Percentiles rank a stretch among this genome's conserved stretches.
Conservation (phyloP, 148 eudicot species). For the Mesembryanthemum crystallinum region DNA sequence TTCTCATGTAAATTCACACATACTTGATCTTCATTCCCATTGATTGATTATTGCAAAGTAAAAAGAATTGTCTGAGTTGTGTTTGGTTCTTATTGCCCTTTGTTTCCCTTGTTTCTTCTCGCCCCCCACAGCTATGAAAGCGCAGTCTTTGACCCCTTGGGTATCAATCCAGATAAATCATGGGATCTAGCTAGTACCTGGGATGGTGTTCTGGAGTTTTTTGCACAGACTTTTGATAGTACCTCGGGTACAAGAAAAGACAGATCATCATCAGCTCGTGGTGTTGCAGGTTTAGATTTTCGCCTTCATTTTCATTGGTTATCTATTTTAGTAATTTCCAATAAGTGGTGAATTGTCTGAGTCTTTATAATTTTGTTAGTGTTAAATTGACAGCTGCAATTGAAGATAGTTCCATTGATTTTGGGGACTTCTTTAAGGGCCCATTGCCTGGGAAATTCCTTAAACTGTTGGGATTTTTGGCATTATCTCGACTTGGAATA, state of each 20-base stretch:
- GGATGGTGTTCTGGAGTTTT: conserved; percentile 51
- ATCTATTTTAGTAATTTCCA: neutral
- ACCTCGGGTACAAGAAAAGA: conserved; percentile 68
- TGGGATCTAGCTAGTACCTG: conserved; percentile 51
- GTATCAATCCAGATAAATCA: conserved; percentile 52
- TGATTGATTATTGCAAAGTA: neutral
- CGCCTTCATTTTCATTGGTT: neutral
- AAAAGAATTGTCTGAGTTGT: neutral
- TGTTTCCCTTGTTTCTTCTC: neutral
- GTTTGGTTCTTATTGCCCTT: neutral
- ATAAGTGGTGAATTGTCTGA: conserved; percentile 21
- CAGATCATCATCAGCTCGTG: conserved; percentile 65
- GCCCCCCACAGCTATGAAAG: conserved; percentile 44
- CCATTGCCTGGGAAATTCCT: conserved; percentile 99
- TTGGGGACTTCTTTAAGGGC: conserved; percentile 98
- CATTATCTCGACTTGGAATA: conserved; percentile 90
- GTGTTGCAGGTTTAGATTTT: conserved; percentile 72
- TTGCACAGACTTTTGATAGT: conserved; percentile 63
- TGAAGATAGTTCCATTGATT: conserved; percentile 93
- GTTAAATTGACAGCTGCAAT: conserved; percentile 83
- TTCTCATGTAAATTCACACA: neutral
- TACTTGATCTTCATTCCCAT: neutral
- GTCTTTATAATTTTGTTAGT: conserved; percentile 41
- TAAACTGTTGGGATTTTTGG: conserved; percentile 81
- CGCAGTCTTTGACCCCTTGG: conserved; percentile 79